phyloP scores from a whole-genome alignment of 2,329 filamentous ascomycete species.

The Phyllosticta paracitricarpa region DNA sequence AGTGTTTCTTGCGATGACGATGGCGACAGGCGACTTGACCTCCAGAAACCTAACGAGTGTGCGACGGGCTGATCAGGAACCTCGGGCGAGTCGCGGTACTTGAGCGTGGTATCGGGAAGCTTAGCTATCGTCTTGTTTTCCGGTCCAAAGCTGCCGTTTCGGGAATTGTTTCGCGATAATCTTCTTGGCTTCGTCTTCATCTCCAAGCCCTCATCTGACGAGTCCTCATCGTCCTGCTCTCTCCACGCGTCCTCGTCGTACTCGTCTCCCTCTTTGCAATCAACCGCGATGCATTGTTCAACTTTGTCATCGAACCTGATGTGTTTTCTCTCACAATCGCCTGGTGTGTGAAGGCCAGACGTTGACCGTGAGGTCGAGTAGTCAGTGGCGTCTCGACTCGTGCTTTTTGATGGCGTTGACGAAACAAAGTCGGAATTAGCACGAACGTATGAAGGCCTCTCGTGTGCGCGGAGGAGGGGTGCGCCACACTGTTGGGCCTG shows the following conservation, averaged over 20 bases:
- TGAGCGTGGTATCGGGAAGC: constrained; percentile 77
- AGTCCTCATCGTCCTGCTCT: constrained; percentile 41
- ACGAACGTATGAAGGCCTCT: constrained; percentile 47
- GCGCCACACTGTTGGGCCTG: constrained; percentile 53
- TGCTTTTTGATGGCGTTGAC: constrained; percentile 51
- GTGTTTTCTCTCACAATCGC: constrained; percentile 60
- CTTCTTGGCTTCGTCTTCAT: constrained; percentile 65
- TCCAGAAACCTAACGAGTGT: constrained; percentile 35
- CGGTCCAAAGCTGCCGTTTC: constrained; percentile 37
- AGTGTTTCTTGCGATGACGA: constrained; percentile 78
- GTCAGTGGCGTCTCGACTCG: constrained; percentile 54
- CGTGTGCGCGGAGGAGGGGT: constrained; percentile 19
- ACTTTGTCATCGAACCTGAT: constrained; percentile 97
- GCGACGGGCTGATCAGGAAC: constrained; percentile 42
- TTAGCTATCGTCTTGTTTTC: constrained; percentile 83
- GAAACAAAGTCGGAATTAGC: constrained; percentile 61
- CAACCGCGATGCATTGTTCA: constrained; percentile 88
- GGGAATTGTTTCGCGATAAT: constrained; percentile 45
- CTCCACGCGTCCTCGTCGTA: constrained; percentile 44
- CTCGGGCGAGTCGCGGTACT: constrained; percentile 71
- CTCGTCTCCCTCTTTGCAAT: constrained; percentile 70
- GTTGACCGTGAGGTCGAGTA: constrained; percentile 57
- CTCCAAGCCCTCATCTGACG: constrained; percentile 64
- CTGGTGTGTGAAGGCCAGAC: constrained; percentile 59
- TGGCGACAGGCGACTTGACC: constrained; percentile 46